Conservation (phyloP, 1,139 yeast genomes). For the Hemisphaericaspora lyxosophila region DNA sequence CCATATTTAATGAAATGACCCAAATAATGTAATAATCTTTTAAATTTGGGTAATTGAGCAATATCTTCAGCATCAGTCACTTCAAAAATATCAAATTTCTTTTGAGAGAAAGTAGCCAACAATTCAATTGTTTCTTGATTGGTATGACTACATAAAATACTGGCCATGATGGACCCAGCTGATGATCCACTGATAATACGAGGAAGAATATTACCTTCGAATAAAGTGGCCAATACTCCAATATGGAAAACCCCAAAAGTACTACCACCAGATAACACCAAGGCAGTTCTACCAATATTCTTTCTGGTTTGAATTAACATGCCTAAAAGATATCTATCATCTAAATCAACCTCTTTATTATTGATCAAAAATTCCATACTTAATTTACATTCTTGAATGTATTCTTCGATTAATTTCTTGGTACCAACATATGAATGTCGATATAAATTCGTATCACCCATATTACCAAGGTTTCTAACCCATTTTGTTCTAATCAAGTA, state of each 20-base stretch:
- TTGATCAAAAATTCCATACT: constrained; percentile 54
- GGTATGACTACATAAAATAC: constrained; percentile 78
- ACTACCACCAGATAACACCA: constrained; percentile 92
- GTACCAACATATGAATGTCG: constrained; percentile 85
- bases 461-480: constrained; percentile 82
- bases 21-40: constrained; percentile 30
- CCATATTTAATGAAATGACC: constrained; percentile 73
- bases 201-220: constrained; percentile 76
- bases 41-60: constrained; percentile 44
- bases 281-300: constrained; percentile 90
- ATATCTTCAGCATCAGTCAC: constrained; percentile 23
- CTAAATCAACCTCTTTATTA: constrained; percentile 49
- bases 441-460: constrained; percentile 79
- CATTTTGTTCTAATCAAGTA: constrained; percentile 82
- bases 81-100: constrained; percentile 72
- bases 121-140: constrained; percentile 68
- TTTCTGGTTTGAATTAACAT: constrained; percentile 85
- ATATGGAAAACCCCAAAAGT: constrained; percentile 91
- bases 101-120: constrained; percentile 52
- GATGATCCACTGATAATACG: constrained; percentile 92
- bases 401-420: constrained; percentile 77
- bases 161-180: constrained; percentile 94
- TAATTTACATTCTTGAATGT: constrained; percentile 70
- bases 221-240: constrained; percentile 81
- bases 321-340: constrained; percentile 68